Evolutionary conservation across 345 rosid genomes (phyloP), one percentile per base, ranked within the genome.

Genomic region (Populus simonii): DNA sequence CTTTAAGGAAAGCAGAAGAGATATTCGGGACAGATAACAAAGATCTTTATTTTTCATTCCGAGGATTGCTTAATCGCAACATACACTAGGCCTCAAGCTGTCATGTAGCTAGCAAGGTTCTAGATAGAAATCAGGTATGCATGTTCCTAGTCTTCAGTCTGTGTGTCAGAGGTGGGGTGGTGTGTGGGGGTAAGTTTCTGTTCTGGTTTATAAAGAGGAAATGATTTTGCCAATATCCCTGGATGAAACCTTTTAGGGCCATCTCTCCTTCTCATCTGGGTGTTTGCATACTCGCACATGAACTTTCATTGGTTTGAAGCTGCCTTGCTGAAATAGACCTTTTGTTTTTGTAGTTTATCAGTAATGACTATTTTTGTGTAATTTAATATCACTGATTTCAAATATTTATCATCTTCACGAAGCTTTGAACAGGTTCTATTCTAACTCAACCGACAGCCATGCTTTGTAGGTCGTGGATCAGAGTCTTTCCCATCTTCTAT

Each of bases 1-100:
- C 98, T 63, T 86, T 93, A 72, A 85, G 87, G 86, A 95, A 92
- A 83, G 96, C 98, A 27, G 99, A 91, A 76, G 97, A 92, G 77
- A 91, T 93, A 78, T 95, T 95, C 82, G 98, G 97, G 80, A 82
- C 82, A 8, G 96, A 95, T 6, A 90, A 89, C 88, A 92, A 89
- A 83, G 98, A 95, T 88, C 95, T 95, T 53, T 92, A 86, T 73
- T 27, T 90, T 45, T 91, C 88, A 20, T 95, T 95, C 84, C 93
- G 93, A 82, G 97, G 98, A 74, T 84, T 95, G 85, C 89, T 95
- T 80, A 86, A 82, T 81, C 92, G 92, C 63, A 90, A 86, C 74
- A 72, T 83, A 25, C 90, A 84, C 81, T 91, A 88, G 84, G 57
- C 20, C 33, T 39, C 27, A 51, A 72, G 68, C 39, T 33, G 66